These are phyloP conservation scores for Kluyveromyces dobzhanskii DNA, from an alignment of 805 yeast species.

Conservation along the genomic window DNA sequence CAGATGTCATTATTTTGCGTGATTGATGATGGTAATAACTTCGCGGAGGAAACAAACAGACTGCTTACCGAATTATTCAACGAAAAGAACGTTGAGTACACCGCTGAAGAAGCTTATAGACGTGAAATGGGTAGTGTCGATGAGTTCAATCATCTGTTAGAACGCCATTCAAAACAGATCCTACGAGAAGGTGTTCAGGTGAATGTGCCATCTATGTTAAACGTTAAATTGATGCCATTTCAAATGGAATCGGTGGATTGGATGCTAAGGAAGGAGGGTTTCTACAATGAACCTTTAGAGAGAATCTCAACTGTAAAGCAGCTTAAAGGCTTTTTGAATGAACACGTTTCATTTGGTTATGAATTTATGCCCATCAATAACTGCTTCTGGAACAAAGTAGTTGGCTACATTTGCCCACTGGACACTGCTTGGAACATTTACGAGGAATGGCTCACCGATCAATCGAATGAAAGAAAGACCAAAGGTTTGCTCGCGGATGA, in stretches of 20 bases:
- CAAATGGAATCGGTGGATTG: constrained; percentile 27
- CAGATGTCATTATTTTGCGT: constrained; percentile 6
- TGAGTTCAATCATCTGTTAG: background rate
- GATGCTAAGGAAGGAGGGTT: constrained; percentile 24
- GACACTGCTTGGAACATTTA: constrained; percentile 14
- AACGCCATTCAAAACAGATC: constrained; percentile 14
- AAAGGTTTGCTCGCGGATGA: constrained; percentile 68
- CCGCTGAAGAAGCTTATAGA: too few species aligned
- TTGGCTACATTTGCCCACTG: constrained; percentile 20
- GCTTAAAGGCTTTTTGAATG: constrained; percentile 17
- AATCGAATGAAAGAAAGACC: constrained; percentile 10
- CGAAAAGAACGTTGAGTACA: too few species aligned
- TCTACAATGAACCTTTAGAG: background rate
- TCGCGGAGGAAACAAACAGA: constrained; percentile 16
- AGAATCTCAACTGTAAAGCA: background rate
- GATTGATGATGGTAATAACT: constrained; percentile 18
- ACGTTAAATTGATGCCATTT: constrained; percentile 22
- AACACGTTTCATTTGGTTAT: constrained; percentile 23
- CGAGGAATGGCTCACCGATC: constrained; percentile 5
- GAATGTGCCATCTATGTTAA: constrained; percentile 9
- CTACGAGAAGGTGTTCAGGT: constrained; percentile 5
- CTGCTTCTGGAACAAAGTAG: constrained; percentile 27
- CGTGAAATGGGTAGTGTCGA: too few species aligned
- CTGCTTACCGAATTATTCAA: constrained; percentile 19
- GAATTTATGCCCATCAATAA: constrained; percentile 11